Base-by-base conservation (phyloP, 768 basidiomycete species). In the Gelatoporia subvermispora region DNA sequence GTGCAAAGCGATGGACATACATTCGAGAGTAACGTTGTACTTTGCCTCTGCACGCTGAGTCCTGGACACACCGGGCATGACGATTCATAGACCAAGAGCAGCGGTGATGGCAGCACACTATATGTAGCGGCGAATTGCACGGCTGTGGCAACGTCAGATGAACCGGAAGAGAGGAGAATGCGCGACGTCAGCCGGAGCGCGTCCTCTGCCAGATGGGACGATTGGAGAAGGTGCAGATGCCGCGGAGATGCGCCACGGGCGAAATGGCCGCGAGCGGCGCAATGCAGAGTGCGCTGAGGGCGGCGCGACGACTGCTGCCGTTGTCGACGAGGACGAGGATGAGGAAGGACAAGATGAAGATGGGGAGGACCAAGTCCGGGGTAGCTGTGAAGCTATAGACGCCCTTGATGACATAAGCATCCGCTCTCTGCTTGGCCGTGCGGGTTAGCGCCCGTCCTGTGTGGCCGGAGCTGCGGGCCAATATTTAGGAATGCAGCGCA, bases 1-100 rank as follows among this genome's bases (percentile, higher is more conserved):
- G 13, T 18, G 43, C 13, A n/a, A 36, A 22, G 17, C 13, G 16
- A 3, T 4, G 5, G 3, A 60, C 78, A 20, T 44, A 78, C 77
- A 79, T 2, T 80, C 78, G 0, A 76, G 75, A 0, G 72, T 63
- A 37, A 79, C 78, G 49, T 79, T 79, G 65, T 72, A 80, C 58
- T 75, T 78, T 8, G 65, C 69, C 47, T 76, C 72, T 22, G 70
- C 63, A 41, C 71, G 66, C 34, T 70, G 68, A 20, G 63, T 61
- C 46, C 69, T 65, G 16, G 67, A 67, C 8, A 64, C 62, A 23
- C 54, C 65, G 20, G 68, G 68, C 72, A 75, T 72, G 25, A 40
- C 46, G 13, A 39, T 28, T 49, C 25, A 35, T 22, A 16, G 35
- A 22, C 16, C 17, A 17, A 38, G 20, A 7, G 8, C 4, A 9